phyloP scores from a whole-genome alignment of 2,329 filamentous ascomycete species.

The Akanthomyces dipterigenus region DNA sequence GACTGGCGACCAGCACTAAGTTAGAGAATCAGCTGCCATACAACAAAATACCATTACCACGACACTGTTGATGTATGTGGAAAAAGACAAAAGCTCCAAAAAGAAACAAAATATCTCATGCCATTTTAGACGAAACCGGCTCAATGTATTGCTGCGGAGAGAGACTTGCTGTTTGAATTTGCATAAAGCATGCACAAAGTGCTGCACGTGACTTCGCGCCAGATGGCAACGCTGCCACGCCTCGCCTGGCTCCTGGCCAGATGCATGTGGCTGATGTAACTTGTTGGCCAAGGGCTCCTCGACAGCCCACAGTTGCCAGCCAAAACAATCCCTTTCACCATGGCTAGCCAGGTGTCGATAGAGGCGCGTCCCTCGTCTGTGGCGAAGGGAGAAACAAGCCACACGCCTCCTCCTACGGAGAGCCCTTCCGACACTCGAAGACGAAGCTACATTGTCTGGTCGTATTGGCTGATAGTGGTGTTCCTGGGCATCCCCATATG shows the following conservation, averaged over 20 bases:
- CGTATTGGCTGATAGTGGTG: conserved; percentile 85
- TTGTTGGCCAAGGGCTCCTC: background rate
- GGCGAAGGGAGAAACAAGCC: conserved; percentile 15
- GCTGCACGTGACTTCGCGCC: conserved; percentile 3
- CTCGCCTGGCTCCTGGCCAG: background rate
- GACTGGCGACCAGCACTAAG: background rate
- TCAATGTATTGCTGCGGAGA: background rate
- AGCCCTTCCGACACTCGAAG: conserved; percentile 60
- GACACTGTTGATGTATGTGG: background rate
- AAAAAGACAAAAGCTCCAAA: background rate
- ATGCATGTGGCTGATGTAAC: background rate
- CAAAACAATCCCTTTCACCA: background rate
- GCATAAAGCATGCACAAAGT: conserved; percentile 1
- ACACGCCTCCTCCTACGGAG: conserved; percentile 63
- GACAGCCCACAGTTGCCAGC: conserved; percentile 1
- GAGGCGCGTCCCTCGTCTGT: background rate
- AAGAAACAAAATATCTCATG: background rate
- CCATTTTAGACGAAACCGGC: background rate
- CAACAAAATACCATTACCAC: background rate
- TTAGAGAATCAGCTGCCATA: background rate
- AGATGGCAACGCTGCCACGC: background rate
- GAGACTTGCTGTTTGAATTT: background rate
- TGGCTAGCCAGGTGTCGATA: background rate
- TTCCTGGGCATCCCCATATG: conserved; percentile 85
- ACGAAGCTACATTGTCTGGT: conserved; percentile 69